Evolutionary conservation across 768 basidiomycete genomes (phyloP).

Genomic region (Rhizopogon salebrosus): DNA sequence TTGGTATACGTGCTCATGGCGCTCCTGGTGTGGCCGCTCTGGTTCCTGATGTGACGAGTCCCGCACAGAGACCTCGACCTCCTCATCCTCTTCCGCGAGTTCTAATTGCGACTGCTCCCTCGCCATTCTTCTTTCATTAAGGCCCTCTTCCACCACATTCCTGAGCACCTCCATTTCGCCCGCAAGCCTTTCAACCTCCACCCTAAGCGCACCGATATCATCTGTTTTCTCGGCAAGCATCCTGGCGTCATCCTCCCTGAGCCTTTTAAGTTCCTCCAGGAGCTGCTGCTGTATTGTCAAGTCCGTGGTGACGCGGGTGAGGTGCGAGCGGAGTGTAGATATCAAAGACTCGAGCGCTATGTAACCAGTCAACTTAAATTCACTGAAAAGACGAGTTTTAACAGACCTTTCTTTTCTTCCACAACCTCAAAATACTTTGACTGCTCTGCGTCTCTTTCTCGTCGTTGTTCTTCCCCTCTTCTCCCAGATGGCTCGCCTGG

Average conservation of each 20-base stretch:
- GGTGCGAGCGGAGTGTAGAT: constrained; percentile 63
- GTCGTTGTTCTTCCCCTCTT: constrained; percentile 24
- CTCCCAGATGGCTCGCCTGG: constrained; percentile 18
- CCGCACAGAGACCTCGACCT: background rate
- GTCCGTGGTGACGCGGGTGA: constrained; percentile 74
- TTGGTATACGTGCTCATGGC: too few species aligned
- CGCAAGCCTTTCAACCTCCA: constrained; percentile 76
- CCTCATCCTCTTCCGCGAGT: constrained; percentile 5
- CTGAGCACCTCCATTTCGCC: constrained; percentile 86
- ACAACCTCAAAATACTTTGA: constrained; percentile 71
- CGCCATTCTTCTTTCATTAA: constrained; percentile 62
- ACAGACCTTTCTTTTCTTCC: constrained; percentile 82
- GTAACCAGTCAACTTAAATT: constrained; percentile 7
- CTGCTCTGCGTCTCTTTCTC: constrained; percentile 30
- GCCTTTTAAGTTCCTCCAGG: constrained; percentile 56
- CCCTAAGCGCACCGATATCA: constrained; percentile 63
- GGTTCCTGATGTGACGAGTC: background rate
- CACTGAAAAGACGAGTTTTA: background rate
- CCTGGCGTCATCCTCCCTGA: constrained; percentile 58
- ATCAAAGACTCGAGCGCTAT: constrained; percentile 81
- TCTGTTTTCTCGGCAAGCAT: constrained; percentile 53
- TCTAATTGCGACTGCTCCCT: constrained; percentile 34
- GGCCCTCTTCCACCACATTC: constrained; percentile 81
- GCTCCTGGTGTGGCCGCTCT: constrained; percentile 16
- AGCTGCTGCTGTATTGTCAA: constrained; percentile 72